A percentile compares a stretch with the other conserved stretches of the same genome.
phyloP scores from a whole-genome alignment of 2,329 filamentous ascomycete species.

The Colletotrichum lupini region DNA sequence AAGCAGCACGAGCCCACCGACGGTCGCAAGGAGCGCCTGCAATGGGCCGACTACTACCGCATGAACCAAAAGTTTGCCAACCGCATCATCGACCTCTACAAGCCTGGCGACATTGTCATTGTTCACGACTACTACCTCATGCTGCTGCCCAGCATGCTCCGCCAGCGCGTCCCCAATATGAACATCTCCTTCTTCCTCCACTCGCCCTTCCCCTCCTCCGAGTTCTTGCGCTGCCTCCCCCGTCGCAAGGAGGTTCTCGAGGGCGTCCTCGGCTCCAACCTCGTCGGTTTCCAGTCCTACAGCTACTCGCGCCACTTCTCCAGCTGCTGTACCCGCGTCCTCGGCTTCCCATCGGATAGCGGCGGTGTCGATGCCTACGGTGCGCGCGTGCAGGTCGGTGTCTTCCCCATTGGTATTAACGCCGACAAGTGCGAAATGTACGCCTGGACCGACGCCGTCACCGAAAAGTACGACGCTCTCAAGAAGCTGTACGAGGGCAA shows the following conservation, averaged over 20 bases:
- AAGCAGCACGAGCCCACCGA: conserved; percentile 93
- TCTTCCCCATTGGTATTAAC: conserved; percentile 95
- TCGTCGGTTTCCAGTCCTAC: conserved; percentile 95
- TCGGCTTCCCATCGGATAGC: conserved; percentile 89
- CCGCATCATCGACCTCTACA: conserved; percentile 87
- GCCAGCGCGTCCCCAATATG: conserved; percentile 86
- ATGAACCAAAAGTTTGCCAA: conserved; percentile 95
- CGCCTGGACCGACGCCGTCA: conserved; percentile 77
- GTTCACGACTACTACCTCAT: conserved; percentile 96
- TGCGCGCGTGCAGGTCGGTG: conserved; percentile 87
- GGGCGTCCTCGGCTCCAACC: conserved; percentile 89
- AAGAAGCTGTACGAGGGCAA: conserved; percentile 85
- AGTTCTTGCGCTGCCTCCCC: conserved; percentile 90
- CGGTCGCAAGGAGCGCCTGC: conserved; percentile 80
- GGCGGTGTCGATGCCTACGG: conserved; percentile 91
- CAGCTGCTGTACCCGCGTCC: conserved; percentile 90
- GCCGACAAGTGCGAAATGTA: conserved; percentile 80
- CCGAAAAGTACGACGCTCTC: conserved; percentile 78
- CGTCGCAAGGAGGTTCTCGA: conserved; percentile 91
- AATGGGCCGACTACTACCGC: conserved; percentile 93
- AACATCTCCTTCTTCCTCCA: conserved; percentile 97
- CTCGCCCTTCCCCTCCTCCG: conserved; percentile 94
- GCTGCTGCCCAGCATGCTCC: conserved; percentile 86
- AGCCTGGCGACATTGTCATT: conserved; percentile 90
- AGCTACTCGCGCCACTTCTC: conserved; percentile 95